phyloP scores from a whole-genome alignment of 495 filamentous ascomycete genomes.

The Letharia lupina region DNA sequence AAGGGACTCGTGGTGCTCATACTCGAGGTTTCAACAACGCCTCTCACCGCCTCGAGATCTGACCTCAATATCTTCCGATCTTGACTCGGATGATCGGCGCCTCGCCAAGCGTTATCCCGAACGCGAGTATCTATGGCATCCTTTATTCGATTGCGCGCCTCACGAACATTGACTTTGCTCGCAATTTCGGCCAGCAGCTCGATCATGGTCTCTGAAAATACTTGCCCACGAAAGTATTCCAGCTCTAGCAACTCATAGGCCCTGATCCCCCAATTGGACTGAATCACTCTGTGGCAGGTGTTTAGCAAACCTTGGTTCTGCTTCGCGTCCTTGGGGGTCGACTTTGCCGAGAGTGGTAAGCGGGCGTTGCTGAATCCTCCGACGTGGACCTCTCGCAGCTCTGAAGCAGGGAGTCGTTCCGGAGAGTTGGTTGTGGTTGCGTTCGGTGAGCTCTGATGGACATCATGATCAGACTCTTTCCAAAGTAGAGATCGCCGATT shows the following conservation, averaged over 20 bases:
- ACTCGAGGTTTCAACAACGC: constrained; percentile 7
- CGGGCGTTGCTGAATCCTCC: constrained; percentile 3
- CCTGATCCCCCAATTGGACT: constrained; percentile 5
- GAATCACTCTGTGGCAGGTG: constrained; percentile 1
- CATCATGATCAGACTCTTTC: neutral
- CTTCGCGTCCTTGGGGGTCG: neutral
- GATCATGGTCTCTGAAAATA: constrained; percentile 2
- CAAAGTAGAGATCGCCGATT: constrained; percentile 5
- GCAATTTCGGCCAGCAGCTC: constrained; percentile 7
- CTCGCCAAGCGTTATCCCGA: neutral
- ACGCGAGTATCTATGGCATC: constrained; percentile 3
- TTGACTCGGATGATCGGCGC: neutral
- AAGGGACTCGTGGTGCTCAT: constrained; percentile 10
- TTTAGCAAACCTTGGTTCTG: neutral
- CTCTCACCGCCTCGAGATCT: constrained; percentile 13
- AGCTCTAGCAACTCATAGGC: constrained; percentile 2
- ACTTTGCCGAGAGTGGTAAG: neutral
- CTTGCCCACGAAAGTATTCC: constrained; percentile 1
- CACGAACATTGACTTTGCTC: constrained; percentile 7
- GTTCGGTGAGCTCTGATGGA: neutral
- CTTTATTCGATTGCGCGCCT: constrained; percentile 10
- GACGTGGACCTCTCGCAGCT: neutral
- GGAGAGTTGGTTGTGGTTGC: neutral
- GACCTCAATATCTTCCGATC: neutral
- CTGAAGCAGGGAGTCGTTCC: neutral